Evolutionary conservation across 2,329 filamentous ascomycete genomes (phyloP), one percentile per base, ranked within the genome.

Genomic region (Colletotrichum sp.): DNA sequence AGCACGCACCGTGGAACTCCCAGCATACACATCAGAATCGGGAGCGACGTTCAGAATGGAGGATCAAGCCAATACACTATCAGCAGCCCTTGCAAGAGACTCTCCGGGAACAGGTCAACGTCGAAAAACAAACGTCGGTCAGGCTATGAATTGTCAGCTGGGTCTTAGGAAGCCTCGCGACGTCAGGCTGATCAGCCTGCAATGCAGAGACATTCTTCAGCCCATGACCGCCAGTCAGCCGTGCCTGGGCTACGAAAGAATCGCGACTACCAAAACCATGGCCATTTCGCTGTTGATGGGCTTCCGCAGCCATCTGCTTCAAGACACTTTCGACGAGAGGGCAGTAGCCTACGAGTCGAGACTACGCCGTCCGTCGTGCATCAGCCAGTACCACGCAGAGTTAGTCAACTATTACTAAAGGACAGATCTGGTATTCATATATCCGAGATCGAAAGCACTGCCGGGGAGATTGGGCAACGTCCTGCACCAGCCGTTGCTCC

Each of bases 361-460:
- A 71, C 69, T 6, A 71, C 72, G 4, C 72, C 75, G 2, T 26
- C 34, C 3, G 24, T 72, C n/a, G 36, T 76, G 13, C 72, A 78
- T 55, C 76, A 78, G 3, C 77, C 77, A 16, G 57, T 76, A 18
- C 76, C 77, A 7, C 66, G 57, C 55, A 62, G 77, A 32, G n/a
- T 77, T 18, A 77, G 68, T 44, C 76, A 71, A 39, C 62, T 78
- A 6, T 7, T 71, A 12, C 24, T 63, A 2, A 32, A 18, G 16
- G 16, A 63, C 13, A 36, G 16, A 21, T 44, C 62, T 15, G 16
- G 26, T 12, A 34, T 44, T 21, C 24, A 32, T 10, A 7, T 26
- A 13, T 65, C 64, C 7, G 44, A 75, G 9, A 30, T 63, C 16
- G 57, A 39, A n/a, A 77, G 74, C 16, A 75, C 69, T 28, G 36